Percentiles rank a stretch among this genome's conserved stretches.
Conservation (phyloP, 2,329 filamentous ascomycete species). For the Amauroascus niger region DNA sequence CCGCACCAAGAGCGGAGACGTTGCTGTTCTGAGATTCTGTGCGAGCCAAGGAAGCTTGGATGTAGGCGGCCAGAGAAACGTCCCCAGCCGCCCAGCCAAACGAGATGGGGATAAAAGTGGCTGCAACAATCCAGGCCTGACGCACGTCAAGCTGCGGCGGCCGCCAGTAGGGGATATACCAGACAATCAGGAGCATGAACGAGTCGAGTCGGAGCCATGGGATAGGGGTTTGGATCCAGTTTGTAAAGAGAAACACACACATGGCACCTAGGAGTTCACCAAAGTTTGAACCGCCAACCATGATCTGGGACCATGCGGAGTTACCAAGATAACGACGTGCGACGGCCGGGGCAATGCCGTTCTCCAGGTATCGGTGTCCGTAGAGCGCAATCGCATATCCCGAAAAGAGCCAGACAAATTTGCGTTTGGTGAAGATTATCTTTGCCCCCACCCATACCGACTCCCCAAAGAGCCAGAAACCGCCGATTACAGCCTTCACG, state of each 20-base stretch:
- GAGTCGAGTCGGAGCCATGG: conserved; percentile 44
- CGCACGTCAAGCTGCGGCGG: conserved; percentile 33
- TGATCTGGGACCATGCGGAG: conserved; percentile 43
- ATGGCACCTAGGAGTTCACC: conserved; percentile 43
- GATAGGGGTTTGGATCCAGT: conserved; percentile 42
- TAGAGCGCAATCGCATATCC: conserved; percentile 44
- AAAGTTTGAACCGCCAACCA: conserved; percentile 44
- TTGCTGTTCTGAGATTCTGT: conserved; percentile 38
- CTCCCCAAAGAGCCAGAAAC: conserved; percentile 39
- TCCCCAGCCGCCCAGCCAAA: conserved; percentile 47
- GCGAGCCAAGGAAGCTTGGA: conserved; percentile 42
- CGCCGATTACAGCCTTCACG: conserved; percentile 31
- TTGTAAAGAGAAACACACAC: conserved; percentile 43
- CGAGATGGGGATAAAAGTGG: conserved; percentile 40
- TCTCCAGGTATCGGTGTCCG: conserved; percentile 44
- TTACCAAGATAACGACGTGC: conserved; percentile 42
- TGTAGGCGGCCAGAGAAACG: conserved; percentile 44
- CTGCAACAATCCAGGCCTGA: conserved; percentile 42
- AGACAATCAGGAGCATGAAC: conserved; percentile 39
- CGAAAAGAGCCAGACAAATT: conserved; percentile 44
- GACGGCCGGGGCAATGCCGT: conserved; percentile 40
- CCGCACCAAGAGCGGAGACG: conserved; percentile 42
- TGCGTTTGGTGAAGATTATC: conserved; percentile 40
- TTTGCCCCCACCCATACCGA: conserved; percentile 40
- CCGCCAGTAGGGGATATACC: conserved; percentile 42